phyloP scores from a whole-genome alignment of 1,284 basidiomycete genomes.

The Meira nashicola region DNA sequence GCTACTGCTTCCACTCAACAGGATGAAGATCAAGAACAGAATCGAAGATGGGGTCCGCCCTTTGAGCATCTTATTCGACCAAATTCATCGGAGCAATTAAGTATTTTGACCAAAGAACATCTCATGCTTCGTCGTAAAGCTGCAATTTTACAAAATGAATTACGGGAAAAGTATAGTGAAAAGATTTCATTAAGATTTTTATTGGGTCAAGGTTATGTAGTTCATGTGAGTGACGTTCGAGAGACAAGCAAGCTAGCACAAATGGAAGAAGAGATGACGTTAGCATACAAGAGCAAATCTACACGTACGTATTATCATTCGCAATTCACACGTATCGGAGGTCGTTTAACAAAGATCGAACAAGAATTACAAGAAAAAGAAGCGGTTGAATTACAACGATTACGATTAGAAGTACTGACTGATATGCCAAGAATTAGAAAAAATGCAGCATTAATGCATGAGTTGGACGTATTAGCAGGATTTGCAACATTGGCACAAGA shows the following conservation, averaged over 20 bases:
- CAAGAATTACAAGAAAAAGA: slow-evolving; percentile 32
- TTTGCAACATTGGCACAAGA: slow-evolving; percentile 80
- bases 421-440: slow-evolving; percentile 54
- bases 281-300: slow-evolving; percentile 26
- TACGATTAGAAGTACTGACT: slow-evolving; percentile 32
- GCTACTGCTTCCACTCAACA: slow-evolving; percentile 9
- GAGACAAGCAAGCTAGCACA: background rate
- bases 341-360: slow-evolving; percentile 20
- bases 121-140: slow-evolving; percentile 24
- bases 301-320: slow-evolving; percentile 42
- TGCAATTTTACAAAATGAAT: slow-evolving; percentile 19
- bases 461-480: slow-evolving; percentile 76
- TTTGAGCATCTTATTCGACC: slow-evolving; percentile 50
- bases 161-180: slow-evolving; percentile 26
- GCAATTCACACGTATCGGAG: slow-evolving; percentile 33
- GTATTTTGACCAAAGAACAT: slow-evolving; percentile 25
- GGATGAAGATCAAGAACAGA: background rate
- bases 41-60: slow-evolving; percentile 34
- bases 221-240: slow-evolving; percentile 28
- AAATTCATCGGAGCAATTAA: slow-evolving; percentile 26
- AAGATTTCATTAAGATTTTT: slow-evolving; percentile 32
- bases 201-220: slow-evolving; percentile 45
- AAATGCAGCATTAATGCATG: slow-evolving; percentile 78
- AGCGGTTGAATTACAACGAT: slow-evolving; percentile 26
- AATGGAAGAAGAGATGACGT: slow-evolving; percentile 21